Evolutionary conservation across 305 asterid species (phyloP).

Genomic region (Galium porrigens): DNA sequence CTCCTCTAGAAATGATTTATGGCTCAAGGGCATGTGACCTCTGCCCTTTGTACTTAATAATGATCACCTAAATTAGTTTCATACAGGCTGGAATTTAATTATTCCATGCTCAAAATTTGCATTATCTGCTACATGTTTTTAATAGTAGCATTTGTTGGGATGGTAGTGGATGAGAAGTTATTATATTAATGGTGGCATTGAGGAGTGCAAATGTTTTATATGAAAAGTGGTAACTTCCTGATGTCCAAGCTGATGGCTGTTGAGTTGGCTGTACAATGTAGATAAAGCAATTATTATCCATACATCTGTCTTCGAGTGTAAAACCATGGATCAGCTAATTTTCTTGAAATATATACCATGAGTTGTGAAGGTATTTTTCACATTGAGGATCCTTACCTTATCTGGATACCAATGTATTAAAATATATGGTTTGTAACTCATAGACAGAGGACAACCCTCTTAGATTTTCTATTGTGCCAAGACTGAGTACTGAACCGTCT

Average conservation of each 20-base stretch:
- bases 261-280: neutral
- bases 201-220: neutral
- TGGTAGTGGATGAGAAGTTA: neutral
- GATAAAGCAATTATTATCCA: neutral
- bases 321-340: neutral
- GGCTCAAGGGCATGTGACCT: neutral
- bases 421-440: neutral
- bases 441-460: neutral
- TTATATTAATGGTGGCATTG: neutral
- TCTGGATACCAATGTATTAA: neutral
- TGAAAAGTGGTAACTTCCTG: neutral
- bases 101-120: neutral
- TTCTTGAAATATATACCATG: neutral
- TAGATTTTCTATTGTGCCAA: neutral
- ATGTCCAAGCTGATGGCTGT: conserved; percentile 1
- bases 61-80: neutral
- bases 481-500: neutral
- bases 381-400: neutral
- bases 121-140: neutral
- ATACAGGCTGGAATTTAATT: neutral
- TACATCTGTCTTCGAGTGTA: neutral
- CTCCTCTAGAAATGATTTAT: neutral
- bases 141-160: neutral
- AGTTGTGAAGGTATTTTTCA: neutral
- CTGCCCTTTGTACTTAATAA: neutral